These are phyloP conservation scores for Dactylellina cionopaga DNA, from an alignment of 2,329 filamentous ascomycete genomes.

Conservation along the genomic window DNA sequence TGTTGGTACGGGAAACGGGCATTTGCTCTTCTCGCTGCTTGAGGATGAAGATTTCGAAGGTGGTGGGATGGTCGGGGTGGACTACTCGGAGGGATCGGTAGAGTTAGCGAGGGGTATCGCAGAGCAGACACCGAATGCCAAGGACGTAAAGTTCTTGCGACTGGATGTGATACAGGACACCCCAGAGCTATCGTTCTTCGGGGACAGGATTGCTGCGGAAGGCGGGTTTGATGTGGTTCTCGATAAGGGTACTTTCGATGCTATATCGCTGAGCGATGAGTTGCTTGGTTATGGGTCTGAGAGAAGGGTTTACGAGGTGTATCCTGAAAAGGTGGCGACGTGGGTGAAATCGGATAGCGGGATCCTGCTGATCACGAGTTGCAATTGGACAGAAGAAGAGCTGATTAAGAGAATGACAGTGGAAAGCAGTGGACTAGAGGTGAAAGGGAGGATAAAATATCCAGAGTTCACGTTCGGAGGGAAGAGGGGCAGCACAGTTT, in stretches of 20 bases:
- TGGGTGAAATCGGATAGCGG: constrained; percentile 75
- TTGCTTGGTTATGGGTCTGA: constrained; percentile 64
- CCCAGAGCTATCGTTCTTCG: constrained; percentile 45
- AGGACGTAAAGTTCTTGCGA: constrained; percentile 63
- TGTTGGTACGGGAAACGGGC: constrained; percentile 92
- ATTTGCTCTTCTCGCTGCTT: constrained; percentile 82
- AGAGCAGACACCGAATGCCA: constrained; percentile 58
- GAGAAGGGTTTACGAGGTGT: constrained; percentile 76
- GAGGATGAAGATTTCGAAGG: constrained; percentile 64
- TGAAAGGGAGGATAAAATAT: constrained; percentile 78
- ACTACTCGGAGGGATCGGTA: constrained; percentile 82
- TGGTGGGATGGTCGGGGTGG: constrained; percentile 82
- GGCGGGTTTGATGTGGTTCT: constrained; percentile 86
- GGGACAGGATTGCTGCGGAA: constrained; percentile 52
- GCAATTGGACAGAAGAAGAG: constrained; percentile 97
- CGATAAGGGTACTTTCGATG: constrained; percentile 99
- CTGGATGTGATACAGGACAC: constrained; percentile 65
- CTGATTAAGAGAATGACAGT: constrained; percentile 79
- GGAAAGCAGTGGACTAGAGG: constrained; percentile 60
- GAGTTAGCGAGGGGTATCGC: constrained; percentile 76
- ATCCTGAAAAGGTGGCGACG: constrained; percentile 73
- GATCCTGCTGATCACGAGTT: constrained; percentile 87
- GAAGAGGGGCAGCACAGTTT: constrained; percentile 86
- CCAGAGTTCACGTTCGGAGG: constrained; percentile 90
- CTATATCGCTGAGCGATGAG: constrained; percentile 78